These are phyloP conservation scores for Dipodascus albidus DNA, from an alignment of 805 yeast species.

Conservation along the genomic window DNA sequence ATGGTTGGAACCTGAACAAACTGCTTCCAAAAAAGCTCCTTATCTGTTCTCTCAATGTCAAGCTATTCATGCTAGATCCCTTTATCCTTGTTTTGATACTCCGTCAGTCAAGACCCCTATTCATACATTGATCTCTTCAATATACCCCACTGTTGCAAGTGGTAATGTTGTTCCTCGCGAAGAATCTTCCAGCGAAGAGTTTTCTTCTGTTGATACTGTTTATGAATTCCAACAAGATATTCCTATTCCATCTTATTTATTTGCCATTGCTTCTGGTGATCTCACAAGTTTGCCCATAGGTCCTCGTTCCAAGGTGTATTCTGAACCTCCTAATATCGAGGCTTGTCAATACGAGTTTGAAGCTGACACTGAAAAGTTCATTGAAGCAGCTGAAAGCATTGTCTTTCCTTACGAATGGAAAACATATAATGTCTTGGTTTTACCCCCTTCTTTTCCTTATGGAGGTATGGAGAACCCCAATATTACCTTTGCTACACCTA, in stretches of 20 bases:
- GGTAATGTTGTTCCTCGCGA: conserved; percentile 37
- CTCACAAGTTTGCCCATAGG: conserved; percentile 58
- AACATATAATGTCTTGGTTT: conserved; percentile 65
- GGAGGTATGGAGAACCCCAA: conserved; percentile 97
- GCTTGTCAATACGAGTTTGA: conserved; percentile 72
- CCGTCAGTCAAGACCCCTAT: conserved; percentile 70
- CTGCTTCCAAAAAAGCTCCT: conserved; percentile 59
- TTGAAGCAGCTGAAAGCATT: conserved; percentile 62
- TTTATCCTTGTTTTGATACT: conserved; percentile 86
- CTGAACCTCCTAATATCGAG: conserved; percentile 59
- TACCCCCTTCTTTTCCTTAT: conserved; percentile 71
- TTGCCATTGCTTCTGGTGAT: conserved; percentile 80
- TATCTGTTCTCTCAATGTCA: conserved; percentile 83
- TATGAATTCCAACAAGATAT: conserved; percentile 59
- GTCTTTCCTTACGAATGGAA: conserved; percentile 79
- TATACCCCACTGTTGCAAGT: conserved; percentile 60
- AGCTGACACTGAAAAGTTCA: conserved; percentile 64
- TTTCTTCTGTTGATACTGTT: conserved; percentile 8
- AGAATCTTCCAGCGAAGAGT: conserved; percentile 9
- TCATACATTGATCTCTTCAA: conserved; percentile 46
- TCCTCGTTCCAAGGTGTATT: conserved; percentile 74
- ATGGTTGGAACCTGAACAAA: conserved; percentile 64
- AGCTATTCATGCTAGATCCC: conserved; percentile 80
- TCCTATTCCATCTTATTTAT: conserved; percentile 77
- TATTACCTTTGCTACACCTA: conserved; percentile 83